Evolutionary conservation across 1,284 basidiomycete species (phyloP), one percentile per base, ranked within the genome.

Genomic region (Boletus austroedulis): DNA sequence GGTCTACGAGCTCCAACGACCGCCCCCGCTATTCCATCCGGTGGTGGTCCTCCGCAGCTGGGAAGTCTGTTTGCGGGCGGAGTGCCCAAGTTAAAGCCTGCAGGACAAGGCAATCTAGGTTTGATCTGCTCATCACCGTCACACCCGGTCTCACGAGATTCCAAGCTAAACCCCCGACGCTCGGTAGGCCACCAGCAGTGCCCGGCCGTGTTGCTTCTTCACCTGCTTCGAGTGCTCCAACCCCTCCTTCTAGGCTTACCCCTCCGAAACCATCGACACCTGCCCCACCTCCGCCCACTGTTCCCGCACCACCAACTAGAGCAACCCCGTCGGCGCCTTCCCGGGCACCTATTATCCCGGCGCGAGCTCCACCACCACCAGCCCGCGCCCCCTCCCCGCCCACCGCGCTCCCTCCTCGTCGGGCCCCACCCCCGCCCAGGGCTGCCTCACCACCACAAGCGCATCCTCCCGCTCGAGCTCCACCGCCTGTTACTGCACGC

Each of bases 61-160:
- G 94, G 86, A 29, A 89, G 86, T 5, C 73, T 96, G 7, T 95
- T 96, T 68, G 92, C 94, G 41, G 92, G 92, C 24, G 94, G 94
- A 2, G 88, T 96, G 79, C 94, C 94, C 2, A 94, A 92, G 69
- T 72, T 96, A 65, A 95, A 89, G 77, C 85, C 90, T 54, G 82
- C 88, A 23, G 89, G 86, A 21, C 80, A 83, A 59, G 78, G 66
- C 56, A 82, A 77, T 71, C 67, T 78, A 61, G 80, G 88, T 89
- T 67, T 64, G 81, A 65, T 40, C 50, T 56, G 15, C 23, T 48
- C 38, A 56, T 58, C 50, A 43, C 62, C 58, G 55, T 51, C 40
- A 57, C 56, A 56, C 59, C 56, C 34, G 24, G 54, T 61, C 62
- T 70, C 44, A 62, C 44, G 23, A 45, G 15, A 41, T 41, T 53